Evolutionary conservation across 2,329 filamentous ascomycete genomes (phyloP).

Genomic region (Fusarium foetens): DNA sequence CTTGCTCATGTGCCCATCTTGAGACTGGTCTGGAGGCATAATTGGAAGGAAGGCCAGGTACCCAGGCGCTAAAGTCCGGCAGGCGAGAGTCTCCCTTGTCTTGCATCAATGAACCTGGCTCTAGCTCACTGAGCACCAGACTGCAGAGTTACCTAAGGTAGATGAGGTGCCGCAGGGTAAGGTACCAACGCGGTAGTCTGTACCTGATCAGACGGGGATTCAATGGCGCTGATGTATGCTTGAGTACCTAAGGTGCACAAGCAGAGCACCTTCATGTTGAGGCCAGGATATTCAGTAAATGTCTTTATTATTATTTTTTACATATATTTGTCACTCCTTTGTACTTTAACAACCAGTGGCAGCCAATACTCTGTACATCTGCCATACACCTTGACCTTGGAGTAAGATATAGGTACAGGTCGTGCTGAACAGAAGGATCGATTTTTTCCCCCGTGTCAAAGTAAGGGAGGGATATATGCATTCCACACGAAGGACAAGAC

Average conservation of each 20-base stretch:
- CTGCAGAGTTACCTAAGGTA: not conserved
- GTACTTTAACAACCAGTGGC: not conserved
- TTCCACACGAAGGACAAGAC: not conserved
- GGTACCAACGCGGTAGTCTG: conserved; percentile 7
- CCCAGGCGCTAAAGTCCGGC: conserved; percentile 19
- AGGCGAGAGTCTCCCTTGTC: conserved; percentile 26
- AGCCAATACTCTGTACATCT: not conserved
- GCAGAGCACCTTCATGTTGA: not conserved
- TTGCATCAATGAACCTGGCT: not conserved
- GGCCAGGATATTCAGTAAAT: not conserved
- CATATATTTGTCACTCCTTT: not conserved
- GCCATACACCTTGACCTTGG: not conserved
- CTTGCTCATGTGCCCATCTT: conserved; percentile 61
- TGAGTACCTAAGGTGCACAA: not conserved
- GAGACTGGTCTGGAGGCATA: conserved; percentile 48
- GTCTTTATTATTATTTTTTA: not conserved
- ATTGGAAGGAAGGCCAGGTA: conserved; percentile 20
- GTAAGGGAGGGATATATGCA: not conserved
- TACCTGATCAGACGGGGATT: conserved; percentile 5
- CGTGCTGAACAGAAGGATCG: not conserved
- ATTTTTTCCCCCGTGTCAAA: not conserved
- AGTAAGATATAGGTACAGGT: not conserved
- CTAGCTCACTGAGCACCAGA: not conserved
- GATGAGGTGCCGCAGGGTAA: conserved; percentile 10
- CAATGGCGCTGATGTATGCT: not conserved